Percentiles rank a stretch among this genome's conserved stretches.
These are phyloP conservation scores for Acer yangbiense DNA, from an alignment of 345 rosid species.

Conservation along the genomic window DNA sequence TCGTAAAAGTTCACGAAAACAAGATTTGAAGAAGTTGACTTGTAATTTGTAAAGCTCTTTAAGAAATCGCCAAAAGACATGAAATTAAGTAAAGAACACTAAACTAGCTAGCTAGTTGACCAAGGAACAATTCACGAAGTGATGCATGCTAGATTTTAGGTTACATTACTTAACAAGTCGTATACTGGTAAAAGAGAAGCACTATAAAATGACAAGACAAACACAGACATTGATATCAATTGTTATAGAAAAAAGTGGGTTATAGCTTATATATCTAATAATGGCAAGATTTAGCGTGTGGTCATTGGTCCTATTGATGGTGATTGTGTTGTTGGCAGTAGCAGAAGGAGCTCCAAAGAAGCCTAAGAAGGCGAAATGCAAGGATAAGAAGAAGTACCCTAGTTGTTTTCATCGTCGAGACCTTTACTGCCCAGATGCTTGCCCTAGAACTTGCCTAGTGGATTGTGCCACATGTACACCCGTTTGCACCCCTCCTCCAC, in stretches of 20 bases:
- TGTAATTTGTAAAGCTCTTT: background rate
- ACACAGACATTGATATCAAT: too few species aligned
- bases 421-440: constrained; percentile 11
- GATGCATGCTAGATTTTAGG: background rate
- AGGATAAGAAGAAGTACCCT: background rate
- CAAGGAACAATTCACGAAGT: background rate
- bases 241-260: too few species aligned
- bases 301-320: background rate
- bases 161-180: background rate
- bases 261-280: background rate
- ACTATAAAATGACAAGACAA: background rate
- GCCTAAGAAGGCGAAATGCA: constrained; percentile 16
- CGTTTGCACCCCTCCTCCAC: constrained; percentile 9
- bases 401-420: background rate
- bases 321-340: background rate
- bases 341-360: constrained; percentile 10
- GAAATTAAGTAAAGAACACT: background rate
- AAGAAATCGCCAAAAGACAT: background rate
- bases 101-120: background rate
- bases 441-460: constrained; percentile 12
- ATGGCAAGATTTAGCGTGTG: background rate
- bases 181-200: background rate
- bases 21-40: background rate
- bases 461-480: constrained; percentile 12
- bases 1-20: too few species aligned